These are phyloP conservation scores for Dactylis glomerata DNA, from an alignment of 176 grass and related monocot genomes.

Conservation along the genomic window DNA sequence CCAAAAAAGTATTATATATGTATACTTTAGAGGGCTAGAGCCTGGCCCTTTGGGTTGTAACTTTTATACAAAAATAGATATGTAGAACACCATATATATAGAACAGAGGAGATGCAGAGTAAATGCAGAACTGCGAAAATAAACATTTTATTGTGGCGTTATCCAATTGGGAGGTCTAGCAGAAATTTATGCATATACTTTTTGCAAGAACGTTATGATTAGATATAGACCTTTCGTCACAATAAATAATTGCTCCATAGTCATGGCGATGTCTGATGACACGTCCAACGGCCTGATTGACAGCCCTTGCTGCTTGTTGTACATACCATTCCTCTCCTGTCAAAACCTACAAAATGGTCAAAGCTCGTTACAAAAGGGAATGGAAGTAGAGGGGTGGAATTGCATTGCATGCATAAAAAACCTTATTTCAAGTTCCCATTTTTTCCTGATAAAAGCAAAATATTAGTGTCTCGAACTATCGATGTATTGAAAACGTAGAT, in stretches of 20 bases:
- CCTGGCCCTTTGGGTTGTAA: too few relatives aligned
- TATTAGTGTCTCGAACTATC: neutral
- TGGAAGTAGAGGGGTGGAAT: conserved; percentile 6
- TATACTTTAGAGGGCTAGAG: too few relatives aligned
- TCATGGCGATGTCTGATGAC: conserved; percentile 92
- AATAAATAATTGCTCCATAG: conserved; percentile 97
- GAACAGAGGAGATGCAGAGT: neutral
- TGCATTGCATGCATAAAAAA: conserved; percentile 11
- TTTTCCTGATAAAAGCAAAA: neutral
- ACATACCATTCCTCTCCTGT: conserved; percentile 91
- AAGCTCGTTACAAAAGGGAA: neutral
- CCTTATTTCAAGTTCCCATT: neutral
- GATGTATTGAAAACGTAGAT: neutral
- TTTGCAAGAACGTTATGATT: conserved; percentile 7
- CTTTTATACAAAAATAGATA: too few relatives aligned
- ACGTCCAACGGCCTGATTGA: conserved; percentile 95
- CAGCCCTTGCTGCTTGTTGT: conserved; percentile 93
- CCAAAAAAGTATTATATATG: too few relatives aligned
- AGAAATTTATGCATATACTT: conserved; percentile 26
- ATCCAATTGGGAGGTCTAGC: conserved; percentile 20
- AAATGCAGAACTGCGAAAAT: neutral
- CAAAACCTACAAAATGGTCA: conserved; percentile 58
- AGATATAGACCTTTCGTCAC: conserved; percentile 81
- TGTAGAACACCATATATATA: neutral
- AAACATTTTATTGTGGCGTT: conserved; percentile 13